Evolutionary conservation across 2,329 filamentous ascomycete genomes (phyloP).

Genomic region (Microdochium paspali): DNA sequence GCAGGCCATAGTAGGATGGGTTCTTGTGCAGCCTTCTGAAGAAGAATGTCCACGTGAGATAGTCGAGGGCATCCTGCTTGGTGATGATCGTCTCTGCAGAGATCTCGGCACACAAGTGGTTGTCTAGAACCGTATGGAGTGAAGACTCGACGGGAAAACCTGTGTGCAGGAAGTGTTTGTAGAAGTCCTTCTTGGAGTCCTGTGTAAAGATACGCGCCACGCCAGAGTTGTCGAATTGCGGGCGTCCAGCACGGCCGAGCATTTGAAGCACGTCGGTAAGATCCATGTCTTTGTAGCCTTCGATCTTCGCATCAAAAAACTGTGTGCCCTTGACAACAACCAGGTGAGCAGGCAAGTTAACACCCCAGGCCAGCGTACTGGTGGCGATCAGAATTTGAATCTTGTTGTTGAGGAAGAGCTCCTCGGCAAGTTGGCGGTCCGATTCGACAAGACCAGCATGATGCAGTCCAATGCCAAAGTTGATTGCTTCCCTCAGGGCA

Average conservation of each 20-base stretch:
- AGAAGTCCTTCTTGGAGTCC: slow-evolving; percentile 96
- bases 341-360: slow-evolving; percentile 92
- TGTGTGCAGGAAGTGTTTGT: slow-evolving; percentile 97
- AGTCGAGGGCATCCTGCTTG: slow-evolving; percentile 95
- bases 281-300: slow-evolving; percentile 98
- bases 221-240: slow-evolving; percentile 92
- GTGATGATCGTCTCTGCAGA: slow-evolving; percentile 87
- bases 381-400: slow-evolving; percentile 95
- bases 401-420: slow-evolving; percentile 94
- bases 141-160: slow-evolving; percentile 97
- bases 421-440: slow-evolving; percentile 83
- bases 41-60: slow-evolving; percentile 99
- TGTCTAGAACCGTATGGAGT: slow-evolving; percentile 90
- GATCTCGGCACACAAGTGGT: slow-evolving; percentile 91
- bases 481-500: slow-evolving; percentile 84
- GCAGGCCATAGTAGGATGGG: slow-evolving; percentile 91
- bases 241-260: slow-evolving; percentile 88
- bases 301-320: slow-evolving; percentile 95
- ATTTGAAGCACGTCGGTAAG: slow-evolving; percentile 96
- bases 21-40: slow-evolving; percentile 97
- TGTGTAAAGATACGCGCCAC: slow-evolving; percentile 97
- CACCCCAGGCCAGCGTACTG: slow-evolving; percentile 94
- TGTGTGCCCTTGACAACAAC: slow-evolving; percentile 98
- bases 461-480: slow-evolving; percentile 93
- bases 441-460: slow-evolving; percentile 95